A percentile compares a stretch with the other conserved stretches of the same genome.
These are phyloP conservation scores for Umbelopsis ramanniana DNA, from an alignment of 192 early-diverging fungal genomes.

Conservation along the genomic window DNA sequence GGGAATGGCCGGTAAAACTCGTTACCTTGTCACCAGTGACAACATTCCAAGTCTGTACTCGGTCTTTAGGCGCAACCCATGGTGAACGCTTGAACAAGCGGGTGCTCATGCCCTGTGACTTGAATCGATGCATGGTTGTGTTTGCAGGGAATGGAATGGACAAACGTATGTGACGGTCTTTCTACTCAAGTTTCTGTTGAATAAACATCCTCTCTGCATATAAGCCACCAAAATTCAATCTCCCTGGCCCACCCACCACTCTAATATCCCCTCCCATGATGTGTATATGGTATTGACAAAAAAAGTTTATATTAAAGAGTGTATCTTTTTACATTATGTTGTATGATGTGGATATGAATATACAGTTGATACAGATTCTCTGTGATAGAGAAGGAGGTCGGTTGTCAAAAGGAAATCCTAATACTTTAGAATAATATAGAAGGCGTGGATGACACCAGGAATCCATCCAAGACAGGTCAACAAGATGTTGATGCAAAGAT, in stretches of 20 bases:
- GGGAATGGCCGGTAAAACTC: too few relatives aligned
- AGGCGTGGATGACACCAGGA: conserved; percentile 50
- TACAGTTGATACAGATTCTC: neutral
- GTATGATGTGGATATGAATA: neutral
- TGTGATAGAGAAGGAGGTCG: too few relatives aligned
- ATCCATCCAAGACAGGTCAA: conserved; percentile 72
- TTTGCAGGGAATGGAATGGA: conserved; percentile 14
- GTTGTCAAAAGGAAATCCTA: neutral
- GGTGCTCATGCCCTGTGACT: conserved; percentile 37
- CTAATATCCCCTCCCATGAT: too few relatives aligned
- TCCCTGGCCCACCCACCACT: neutral
- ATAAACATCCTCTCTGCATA: neutral
- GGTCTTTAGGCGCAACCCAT: conserved; percentile 45
- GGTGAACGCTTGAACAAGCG: conserved; percentile 28
- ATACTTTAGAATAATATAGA: conserved; percentile 17
- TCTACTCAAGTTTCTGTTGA: neutral
- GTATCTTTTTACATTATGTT: too few relatives aligned
- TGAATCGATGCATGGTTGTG: conserved; percentile 44
- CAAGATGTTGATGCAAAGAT: conserved; percentile 70
- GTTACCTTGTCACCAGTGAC: conserved; percentile 45
- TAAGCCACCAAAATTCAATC: conserved; percentile 2
- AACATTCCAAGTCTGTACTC: conserved; percentile 40
- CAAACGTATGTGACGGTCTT: conserved; percentile 1
- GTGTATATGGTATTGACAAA: too few relatives aligned
- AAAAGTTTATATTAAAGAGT: too few relatives aligned